Percentiles rank a stretch among this genome's conserved stretches.
These are phyloP conservation scores for Suillus ampliporus DNA, from an alignment of 768 basidiomycete species.

Conservation along the genomic window DNA sequence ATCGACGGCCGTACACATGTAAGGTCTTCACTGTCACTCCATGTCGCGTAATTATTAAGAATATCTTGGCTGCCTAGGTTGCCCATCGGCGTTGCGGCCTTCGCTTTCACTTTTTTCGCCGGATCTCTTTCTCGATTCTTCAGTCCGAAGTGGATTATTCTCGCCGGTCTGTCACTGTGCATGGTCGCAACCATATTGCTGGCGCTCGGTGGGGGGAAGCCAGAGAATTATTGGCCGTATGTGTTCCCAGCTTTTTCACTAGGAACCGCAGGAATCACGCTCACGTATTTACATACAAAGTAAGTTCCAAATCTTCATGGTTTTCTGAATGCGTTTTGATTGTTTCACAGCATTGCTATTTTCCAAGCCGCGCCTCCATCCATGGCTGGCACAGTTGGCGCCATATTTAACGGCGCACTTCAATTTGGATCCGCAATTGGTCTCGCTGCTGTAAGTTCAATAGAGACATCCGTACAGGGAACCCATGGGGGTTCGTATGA, in stretches of 20 bases:
- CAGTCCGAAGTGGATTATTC: slow-evolving; percentile 50
- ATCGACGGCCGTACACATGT: slow-evolving; percentile 46
- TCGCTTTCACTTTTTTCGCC: slow-evolving; percentile 41
- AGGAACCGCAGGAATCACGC: slow-evolving; percentile 50
- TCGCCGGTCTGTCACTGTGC: slow-evolving; percentile 45
- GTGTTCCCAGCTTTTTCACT: slow-evolving; percentile 56
- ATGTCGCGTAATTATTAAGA: slow-evolving; percentile 11
- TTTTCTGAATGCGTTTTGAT: slow-evolving; percentile 10
- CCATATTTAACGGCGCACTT: slow-evolving; percentile 58
- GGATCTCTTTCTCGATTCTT: slow-evolving; percentile 44
- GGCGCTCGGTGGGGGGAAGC: slow-evolving; percentile 45
- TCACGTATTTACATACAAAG: slow-evolving; percentile 54
- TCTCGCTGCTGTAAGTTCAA: slow-evolving; percentile 52
- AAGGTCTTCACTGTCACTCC: slow-evolving; percentile 16
- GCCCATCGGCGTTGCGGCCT: slow-evolving; percentile 46
- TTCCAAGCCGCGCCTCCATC: slow-evolving; percentile 52
- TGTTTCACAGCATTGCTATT: slow-evolving; percentile 50
- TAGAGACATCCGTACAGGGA: slow-evolving; percentile 49
- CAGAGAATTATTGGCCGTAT: slow-evolving; percentile 50
- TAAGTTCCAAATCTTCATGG: slow-evolving; percentile 28
- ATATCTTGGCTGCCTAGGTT: slow-evolving; percentile 32
- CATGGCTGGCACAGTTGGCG: slow-evolving; percentile 59
- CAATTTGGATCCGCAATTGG: slow-evolving; percentile 58
- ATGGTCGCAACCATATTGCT: slow-evolving; percentile 49
- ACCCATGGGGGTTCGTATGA: slow-evolving; percentile 34